Evolutionary conservation across 2,329 filamentous ascomycete species (phyloP).

Genomic region (Didymellaceae sp.): DNA sequence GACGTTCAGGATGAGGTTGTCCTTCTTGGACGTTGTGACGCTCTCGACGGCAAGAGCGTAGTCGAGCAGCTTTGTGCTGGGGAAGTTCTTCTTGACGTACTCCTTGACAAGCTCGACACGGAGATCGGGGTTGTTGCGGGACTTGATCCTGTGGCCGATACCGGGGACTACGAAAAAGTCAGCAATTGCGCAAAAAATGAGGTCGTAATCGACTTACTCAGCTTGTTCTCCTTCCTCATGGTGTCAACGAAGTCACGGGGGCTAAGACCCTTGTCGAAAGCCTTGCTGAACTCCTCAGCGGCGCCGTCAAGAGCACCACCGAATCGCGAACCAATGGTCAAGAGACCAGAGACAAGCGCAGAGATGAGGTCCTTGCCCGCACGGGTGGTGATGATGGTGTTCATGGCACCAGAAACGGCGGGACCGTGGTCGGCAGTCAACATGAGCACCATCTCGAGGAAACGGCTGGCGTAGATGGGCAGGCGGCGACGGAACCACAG

Average conservation of each 20-base stretch:
- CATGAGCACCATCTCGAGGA: slow-evolving; percentile 99
- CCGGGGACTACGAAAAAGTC: slow-evolving; percentile 70
- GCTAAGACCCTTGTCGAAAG: slow-evolving; percentile 96
- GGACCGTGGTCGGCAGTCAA: slow-evolving; percentile 98
- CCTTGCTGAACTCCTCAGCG: slow-evolving; percentile 97
- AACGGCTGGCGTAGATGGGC: slow-evolving; percentile 95
- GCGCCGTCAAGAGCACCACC: slow-evolving; percentile 98
- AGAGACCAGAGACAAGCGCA: slow-evolving; percentile 91
- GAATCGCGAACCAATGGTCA: slow-evolving; percentile 97
- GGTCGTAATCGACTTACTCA: slow-evolving; percentile 64
- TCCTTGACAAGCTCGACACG: slow-evolving; percentile 99
- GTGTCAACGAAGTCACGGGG: slow-evolving; percentile 98
- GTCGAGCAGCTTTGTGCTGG: slow-evolving; percentile 96
- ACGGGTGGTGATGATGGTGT: slow-evolving; percentile 99
- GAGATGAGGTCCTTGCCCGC: slow-evolving; percentile 98
- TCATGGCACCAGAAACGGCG: slow-evolving; percentile 99
- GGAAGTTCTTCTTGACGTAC: slow-evolving; percentile 97
- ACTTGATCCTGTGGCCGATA: slow-evolving; percentile 99
- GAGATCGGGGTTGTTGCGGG: slow-evolving; percentile 98
- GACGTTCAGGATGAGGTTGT: slow-evolving; percentile 99
- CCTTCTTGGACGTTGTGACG: slow-evolving; percentile 99
- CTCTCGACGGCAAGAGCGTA: slow-evolving; percentile 98
- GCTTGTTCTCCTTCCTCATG: slow-evolving; percentile 99
- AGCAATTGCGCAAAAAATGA: slow-evolving; percentile 14
- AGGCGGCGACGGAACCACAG: slow-evolving; percentile 99